Conservation (phyloP, 1,284 basidiomycete species). For the Cutaneotrichosporon cyanovorans region DNA sequence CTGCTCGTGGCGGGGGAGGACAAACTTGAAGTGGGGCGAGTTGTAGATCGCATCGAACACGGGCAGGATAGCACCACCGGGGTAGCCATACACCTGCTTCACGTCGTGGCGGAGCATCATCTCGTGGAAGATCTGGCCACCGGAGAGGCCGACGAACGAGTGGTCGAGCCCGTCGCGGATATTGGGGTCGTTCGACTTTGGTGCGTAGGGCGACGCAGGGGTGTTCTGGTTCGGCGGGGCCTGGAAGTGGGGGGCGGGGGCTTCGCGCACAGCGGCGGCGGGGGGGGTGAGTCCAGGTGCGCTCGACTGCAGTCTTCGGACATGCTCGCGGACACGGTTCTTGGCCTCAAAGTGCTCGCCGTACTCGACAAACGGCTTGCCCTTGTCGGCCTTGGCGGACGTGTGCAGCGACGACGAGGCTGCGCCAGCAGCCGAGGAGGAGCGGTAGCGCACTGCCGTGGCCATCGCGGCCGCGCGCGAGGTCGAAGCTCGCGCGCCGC, state of each 20-base stretch:
- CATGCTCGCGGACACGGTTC: slow-evolving; percentile 60
- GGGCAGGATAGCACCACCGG: slow-evolving; percentile 93
- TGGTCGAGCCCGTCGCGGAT: slow-evolving; percentile 29
- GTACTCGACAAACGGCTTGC: slow-evolving; percentile 15
- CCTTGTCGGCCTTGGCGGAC: slow-evolving; percentile 22
- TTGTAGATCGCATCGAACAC: slow-evolving; percentile 99
- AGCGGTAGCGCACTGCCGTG: slow-evolving; percentile 22
- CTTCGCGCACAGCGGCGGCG: slow-evolving; percentile 51
- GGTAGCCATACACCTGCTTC: slow-evolving; percentile 96
- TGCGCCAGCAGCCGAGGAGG: slow-evolving; percentile 13
- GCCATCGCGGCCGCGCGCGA: slow-evolving; percentile 15
- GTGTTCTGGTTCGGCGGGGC: slow-evolving; percentile 32
- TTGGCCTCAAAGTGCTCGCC: slow-evolving; percentile 42
- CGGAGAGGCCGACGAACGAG: slow-evolving; percentile 82
- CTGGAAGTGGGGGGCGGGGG: slow-evolving; percentile 44
- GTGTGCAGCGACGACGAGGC: slow-evolving; percentile 21
- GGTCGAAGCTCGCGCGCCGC: slow-evolving; percentile 16
- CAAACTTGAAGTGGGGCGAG: slow-evolving; percentile 89
- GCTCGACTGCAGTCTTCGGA: slow-evolving; percentile 60
- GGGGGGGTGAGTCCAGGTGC: slow-evolving; percentile 49
- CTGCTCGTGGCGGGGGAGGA: slow-evolving; percentile 93
- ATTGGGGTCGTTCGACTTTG: slow-evolving; percentile 12
- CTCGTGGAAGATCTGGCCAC: slow-evolving; percentile 97
- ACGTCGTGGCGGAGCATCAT: slow-evolving; percentile 98
- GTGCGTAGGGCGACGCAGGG: slow-evolving; percentile 18